A percentile compares a stretch with the other conserved stretches of the same genome.
Evolutionary conservation across 805 yeast genomes (phyloP).

Genomic region (Kodamaea laetipori): DNA sequence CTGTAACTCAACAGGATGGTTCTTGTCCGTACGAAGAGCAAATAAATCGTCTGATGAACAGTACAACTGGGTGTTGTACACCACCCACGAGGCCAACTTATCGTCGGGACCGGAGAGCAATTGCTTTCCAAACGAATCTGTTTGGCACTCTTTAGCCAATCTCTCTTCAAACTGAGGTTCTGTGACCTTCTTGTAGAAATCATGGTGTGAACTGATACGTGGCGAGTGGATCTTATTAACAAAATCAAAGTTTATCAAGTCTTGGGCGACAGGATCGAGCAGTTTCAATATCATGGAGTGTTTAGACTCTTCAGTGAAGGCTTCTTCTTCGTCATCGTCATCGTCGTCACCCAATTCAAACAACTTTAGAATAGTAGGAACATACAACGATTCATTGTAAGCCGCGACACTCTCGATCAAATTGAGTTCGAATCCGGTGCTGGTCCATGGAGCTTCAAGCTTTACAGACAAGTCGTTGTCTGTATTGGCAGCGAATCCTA

Average conservation of each 20-base stretch:
- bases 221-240: slow-evolving; percentile 58
- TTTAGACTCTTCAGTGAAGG: slow-evolving; percentile 10
- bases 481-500: not conserved
- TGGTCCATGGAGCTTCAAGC: slow-evolving; percentile 42
- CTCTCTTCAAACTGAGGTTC: slow-evolving; percentile 25
- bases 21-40: slow-evolving; percentile 66
- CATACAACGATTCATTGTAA: slow-evolving; percentile 38
- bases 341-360: slow-evolving; percentile 15
- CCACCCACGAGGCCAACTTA: slow-evolving; percentile 46
- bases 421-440: slow-evolving; percentile 44
- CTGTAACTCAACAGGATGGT: slow-evolving; percentile 23
- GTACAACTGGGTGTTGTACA: slow-evolving; percentile 54
- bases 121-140: slow-evolving; percentile 37
- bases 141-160: slow-evolving; percentile 25
- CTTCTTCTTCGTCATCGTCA: slow-evolving; percentile 9
- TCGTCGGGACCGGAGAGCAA: slow-evolving; percentile 21
- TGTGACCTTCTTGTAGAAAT: slow-evolving; percentile 44
- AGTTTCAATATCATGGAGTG: slow-evolving; percentile 4
- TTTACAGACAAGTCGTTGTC: slow-evolving; percentile 19
- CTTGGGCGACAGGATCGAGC: slow-evolving; percentile 15
- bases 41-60: slow-evolving; percentile 74
- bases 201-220: slow-evolving; percentile 63
- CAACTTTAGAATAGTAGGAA: slow-evolving; percentile 22
- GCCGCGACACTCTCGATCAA: slow-evolving; percentile 46
- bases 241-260: slow-evolving; percentile 45